Base-by-base conservation (phyloP, 345 rosid genomes). In the Ailanthus altissimus region DNA sequence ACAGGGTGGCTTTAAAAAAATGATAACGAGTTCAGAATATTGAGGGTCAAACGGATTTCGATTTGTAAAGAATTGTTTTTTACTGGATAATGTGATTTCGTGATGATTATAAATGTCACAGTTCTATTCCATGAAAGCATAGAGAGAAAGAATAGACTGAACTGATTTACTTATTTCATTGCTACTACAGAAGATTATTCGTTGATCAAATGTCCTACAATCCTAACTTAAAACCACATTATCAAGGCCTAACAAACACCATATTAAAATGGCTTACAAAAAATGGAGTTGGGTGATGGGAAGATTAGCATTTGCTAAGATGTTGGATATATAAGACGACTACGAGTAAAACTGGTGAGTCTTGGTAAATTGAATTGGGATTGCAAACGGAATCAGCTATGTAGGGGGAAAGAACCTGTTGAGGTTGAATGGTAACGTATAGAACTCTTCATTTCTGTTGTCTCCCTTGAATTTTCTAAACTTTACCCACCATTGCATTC, bases 401-500 rank as follows among this genome's bases (percentile, higher is more conserved):
- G 98, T 89, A 4, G 98, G 99, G 57, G 99, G 99, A 77, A 93
- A 96, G 82, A 93, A 91, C 75, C 94, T 92, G 83, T 96, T 89
- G 64, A 96, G 94, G 69, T 96, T 97, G 89, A 97, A 94, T 4
- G 99, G 99, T 79, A 97, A 79, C 3, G 90, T 92, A 85, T 94
- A 97, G 86, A 97, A 97, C 73, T 97, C 99, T 73, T 93, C 97
- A 70, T 94, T 94, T 62, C 99, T 88, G 75, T 90, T 89, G 85
- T 97, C 99, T 62, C 99, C 99, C 73, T 89, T 84, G 47, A 92
- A 92, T 4, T 93, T 85, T 80, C 98, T 83, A 85, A 94, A 94
- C 83, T 88, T 94, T 8, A 83, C 96, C 99, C 99, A 97, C 97
- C 99, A 97, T 21, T 96, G 96, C 98, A 97, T 94, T 32, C 99